Conservation (phyloP, 495 filamentous ascomycete genomes). For the Elasticomyces elasticus region DNA sequence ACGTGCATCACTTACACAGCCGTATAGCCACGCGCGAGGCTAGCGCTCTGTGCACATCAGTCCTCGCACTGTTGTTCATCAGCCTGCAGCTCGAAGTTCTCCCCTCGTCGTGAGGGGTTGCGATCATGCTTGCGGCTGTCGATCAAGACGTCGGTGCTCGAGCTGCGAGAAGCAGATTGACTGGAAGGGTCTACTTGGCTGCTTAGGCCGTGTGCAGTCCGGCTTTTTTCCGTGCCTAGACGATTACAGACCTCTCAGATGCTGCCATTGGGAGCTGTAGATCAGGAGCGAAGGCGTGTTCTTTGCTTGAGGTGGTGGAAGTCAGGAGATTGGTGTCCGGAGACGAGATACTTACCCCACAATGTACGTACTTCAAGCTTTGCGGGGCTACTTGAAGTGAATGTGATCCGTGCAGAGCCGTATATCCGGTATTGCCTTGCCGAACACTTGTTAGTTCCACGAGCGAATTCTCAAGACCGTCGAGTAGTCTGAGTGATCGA, state of each 20-base stretch:
- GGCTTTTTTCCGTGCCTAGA: too few relatives aligned
- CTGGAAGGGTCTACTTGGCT: too few relatives aligned
- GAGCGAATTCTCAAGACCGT: neutral
- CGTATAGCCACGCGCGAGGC: neutral
- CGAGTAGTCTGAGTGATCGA: neutral
- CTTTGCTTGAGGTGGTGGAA: too few relatives aligned
- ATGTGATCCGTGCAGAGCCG: neutral
- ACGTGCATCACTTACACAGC: neutral
- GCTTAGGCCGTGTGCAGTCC: too few relatives aligned
- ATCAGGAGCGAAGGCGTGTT: too few relatives aligned
- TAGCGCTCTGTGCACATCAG: neutral
- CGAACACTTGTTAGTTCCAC: neutral
- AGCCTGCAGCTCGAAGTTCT: neutral
- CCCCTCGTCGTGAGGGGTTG: too few relatives aligned
- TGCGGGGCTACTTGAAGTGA: neutral
- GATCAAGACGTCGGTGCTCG: too few relatives aligned
- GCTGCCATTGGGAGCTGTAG: too few relatives aligned
- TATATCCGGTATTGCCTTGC: neutral
- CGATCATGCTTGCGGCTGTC: too few relatives aligned
- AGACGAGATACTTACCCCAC: neutral
- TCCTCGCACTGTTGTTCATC: neutral
- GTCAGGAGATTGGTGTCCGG: too few relatives aligned
- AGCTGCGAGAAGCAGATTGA: too few relatives aligned
- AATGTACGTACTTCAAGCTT: constrained; percentile 7
- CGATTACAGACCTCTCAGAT: too few relatives aligned